A percentile compares a stretch with the other conserved stretches of the same genome.
Conservation (phyloP, 169 alveolate genomes). For the Eimeria maxima region DNA sequence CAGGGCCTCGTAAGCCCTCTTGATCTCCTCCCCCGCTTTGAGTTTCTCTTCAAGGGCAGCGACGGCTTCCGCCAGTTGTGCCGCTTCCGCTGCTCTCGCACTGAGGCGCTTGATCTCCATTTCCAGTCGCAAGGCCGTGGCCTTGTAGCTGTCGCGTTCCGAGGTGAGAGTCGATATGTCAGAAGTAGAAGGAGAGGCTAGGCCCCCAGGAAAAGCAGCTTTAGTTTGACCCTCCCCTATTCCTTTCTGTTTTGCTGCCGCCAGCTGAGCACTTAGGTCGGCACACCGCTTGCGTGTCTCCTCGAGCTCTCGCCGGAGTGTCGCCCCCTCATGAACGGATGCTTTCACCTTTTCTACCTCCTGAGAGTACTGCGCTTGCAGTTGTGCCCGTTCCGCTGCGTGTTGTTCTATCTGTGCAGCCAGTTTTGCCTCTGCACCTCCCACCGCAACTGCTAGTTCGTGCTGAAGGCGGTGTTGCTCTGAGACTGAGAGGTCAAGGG, state of each 20-base stretch:
- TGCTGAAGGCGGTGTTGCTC: constrained; percentile 22
- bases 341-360: neutral
- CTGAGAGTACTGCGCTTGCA: constrained; percentile 27
- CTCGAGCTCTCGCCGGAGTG: constrained; percentile 17
- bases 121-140: constrained; percentile 54
- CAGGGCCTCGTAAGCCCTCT: constrained; percentile 56
- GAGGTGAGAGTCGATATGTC: constrained; percentile 71
- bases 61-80: constrained; percentile 61
- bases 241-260: neutral
- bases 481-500: constrained; percentile 1
- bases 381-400: constrained; percentile 15
- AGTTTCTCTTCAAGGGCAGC: constrained; percentile 18
- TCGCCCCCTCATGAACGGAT: constrained; percentile 25
- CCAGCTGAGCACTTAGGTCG: constrained; percentile 40
- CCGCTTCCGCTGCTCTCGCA: constrained; percentile 49
- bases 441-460: constrained; percentile 15
- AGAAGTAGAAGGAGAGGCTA: constrained; percentile 45
- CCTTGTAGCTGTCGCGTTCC: constrained; percentile 65
- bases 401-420: constrained; percentile 14
- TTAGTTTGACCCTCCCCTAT: neutral
- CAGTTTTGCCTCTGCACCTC: constrained; percentile 27
- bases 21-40: constrained; percentile 40
- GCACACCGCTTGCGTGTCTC: constrained; percentile 56
- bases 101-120: constrained; percentile 51
- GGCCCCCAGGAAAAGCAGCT: neutral